phyloP scores from a whole-genome alignment of 192 early-diverging fungal genomes.

The Coemansia sp. region DNA sequence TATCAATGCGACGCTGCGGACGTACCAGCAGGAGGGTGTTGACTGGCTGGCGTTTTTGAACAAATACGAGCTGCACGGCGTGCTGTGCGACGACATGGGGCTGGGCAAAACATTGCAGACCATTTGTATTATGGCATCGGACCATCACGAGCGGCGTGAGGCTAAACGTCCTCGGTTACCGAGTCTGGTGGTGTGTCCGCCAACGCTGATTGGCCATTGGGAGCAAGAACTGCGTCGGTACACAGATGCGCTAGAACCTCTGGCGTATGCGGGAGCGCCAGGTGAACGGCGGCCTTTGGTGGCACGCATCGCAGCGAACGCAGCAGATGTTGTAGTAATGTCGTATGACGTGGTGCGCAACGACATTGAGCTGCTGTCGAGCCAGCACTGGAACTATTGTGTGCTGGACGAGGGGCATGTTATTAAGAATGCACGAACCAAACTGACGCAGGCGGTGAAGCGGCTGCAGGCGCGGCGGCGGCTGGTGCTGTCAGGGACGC shows the following conservation, averaged over 20 bases:
- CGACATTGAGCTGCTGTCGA: constrained; percentile 80
- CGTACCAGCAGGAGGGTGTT: constrained; percentile 98
- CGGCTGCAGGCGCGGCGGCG: constrained; percentile 82
- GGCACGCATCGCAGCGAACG: constrained; percentile 39
- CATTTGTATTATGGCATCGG: constrained; percentile 90
- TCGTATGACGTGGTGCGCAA: constrained; percentile 97
- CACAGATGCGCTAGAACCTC: constrained; percentile 70
- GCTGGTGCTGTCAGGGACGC: constrained; percentile 94
- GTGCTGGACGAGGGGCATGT: constrained; percentile 97
- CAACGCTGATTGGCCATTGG: constrained; percentile 96
- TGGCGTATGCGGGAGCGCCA: constrained; percentile 85
- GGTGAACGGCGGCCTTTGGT: constrained; percentile 71
- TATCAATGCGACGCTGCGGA: constrained; percentile 90
- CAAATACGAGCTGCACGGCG: constrained; percentile 94
- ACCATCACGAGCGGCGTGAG: constrained; percentile 72
- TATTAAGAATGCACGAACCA: constrained; percentile 94
- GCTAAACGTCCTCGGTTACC: constrained; percentile 65
- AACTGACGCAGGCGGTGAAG: constrained; percentile 92
- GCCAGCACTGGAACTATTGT: constrained; percentile 88
- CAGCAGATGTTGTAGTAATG: constrained; percentile 83
- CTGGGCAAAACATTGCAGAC: constrained; percentile 97
- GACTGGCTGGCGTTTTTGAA: constrained; percentile 98
- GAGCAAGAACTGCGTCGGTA: constrained; percentile 86
- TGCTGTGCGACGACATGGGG: constrained; percentile 99
- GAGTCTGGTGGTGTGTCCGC: constrained; percentile 92